Evolutionary conservation across 805 yeast species (phyloP).

Genomic region (Candida vartiovaarae): DNA sequence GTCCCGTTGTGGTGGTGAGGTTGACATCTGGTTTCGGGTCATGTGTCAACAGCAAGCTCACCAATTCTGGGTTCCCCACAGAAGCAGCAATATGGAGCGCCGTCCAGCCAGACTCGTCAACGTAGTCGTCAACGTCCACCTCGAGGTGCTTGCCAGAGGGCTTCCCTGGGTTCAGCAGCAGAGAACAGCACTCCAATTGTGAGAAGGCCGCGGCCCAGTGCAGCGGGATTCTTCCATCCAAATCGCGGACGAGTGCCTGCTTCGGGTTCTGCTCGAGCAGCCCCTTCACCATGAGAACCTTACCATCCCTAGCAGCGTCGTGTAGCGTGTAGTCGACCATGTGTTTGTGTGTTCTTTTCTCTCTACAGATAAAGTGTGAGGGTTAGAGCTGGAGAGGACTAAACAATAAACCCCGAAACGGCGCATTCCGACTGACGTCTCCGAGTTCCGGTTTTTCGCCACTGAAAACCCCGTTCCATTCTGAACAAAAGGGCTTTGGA

Average conservation of each 20-base stretch:
- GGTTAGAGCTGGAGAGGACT: no score
- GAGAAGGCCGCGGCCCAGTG: slow-evolving; percentile 84
- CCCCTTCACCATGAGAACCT: slow-evolving; percentile 42
- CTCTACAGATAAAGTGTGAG: no score
- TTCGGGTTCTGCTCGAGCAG: slow-evolving; percentile 40
- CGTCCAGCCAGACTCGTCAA: slow-evolving; percentile 83
- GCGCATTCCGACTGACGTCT: no score
- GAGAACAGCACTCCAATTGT: slow-evolving; percentile 42
- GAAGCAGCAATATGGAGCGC: slow-evolving; percentile 80
- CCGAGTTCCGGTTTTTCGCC: no score
- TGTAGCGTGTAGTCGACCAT: slow-evolving; percentile 30
- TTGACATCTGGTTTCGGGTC: slow-evolving; percentile 55
- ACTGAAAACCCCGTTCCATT: no score
- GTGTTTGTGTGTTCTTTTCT: no score
- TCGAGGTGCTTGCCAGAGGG: slow-evolving; percentile 22
- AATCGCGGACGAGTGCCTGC: slow-evolving; percentile 44
- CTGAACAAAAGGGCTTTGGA: no score
- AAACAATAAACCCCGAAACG: no score
- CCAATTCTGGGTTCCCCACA: slow-evolving; percentile 51
- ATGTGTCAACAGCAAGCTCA: slow-evolving; percentile 42
- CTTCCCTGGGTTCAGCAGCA: slow-evolving; percentile 33
- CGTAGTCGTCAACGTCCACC: slow-evolving; percentile 58
- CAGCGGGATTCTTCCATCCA: slow-evolving; percentile 71
- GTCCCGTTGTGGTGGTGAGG: slow-evolving; percentile 56
- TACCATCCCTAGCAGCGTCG: slow-evolving; percentile 61